These are phyloP conservation scores for Kodamaea ohmeri DNA, from an alignment of 1,139 yeast species.

Conservation along the genomic window DNA sequence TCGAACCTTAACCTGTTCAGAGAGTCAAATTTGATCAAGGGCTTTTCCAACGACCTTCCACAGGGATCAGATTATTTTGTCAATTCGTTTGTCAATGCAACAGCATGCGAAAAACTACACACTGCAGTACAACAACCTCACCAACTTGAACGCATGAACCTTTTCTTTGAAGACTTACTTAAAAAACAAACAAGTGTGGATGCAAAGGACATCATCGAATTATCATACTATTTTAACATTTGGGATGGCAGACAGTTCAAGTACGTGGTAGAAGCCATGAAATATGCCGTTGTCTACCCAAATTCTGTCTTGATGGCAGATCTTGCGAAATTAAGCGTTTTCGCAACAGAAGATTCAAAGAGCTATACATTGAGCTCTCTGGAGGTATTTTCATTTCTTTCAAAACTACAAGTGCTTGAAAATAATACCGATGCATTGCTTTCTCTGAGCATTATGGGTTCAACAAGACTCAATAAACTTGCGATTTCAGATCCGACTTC, in stretches of 20 bases:
- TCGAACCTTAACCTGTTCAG: conserved; percentile 14
- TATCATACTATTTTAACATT: conserved; percentile 27
- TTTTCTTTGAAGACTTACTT: conserved; percentile 16
- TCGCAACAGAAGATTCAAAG: conserved; percentile 10
- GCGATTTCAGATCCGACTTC: conserved; percentile 15
- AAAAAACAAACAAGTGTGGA: conserved; percentile 17
- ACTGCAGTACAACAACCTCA: conserved; percentile 13
- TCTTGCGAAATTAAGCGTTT: conserved; percentile 18
- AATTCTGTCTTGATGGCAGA: conserved; percentile 23
- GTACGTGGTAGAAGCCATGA: conserved; percentile 29
- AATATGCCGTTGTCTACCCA: conserved; percentile 35
- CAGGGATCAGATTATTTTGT: conserved; percentile 24
- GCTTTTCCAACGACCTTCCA: conserved; percentile 29
- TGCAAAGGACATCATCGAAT: conserved; percentile 14
- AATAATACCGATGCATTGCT: conserved; percentile 29
- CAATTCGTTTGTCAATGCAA: conserved; percentile 23
- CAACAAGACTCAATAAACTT: conserved; percentile 19
- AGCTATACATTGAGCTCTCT: conserved; percentile 12
- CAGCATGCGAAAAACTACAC: conserved; percentile 19
- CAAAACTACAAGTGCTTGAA: conserved; percentile 27
- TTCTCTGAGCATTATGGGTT: conserved; percentile 32
- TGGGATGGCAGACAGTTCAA: conserved; percentile 33
- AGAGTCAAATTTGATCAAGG: conserved; percentile 24
- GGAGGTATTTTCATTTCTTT: conserved; percentile 20
- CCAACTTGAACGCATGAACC: conserved; percentile 14